Evolutionary conservation across 140 eudicot species (phyloP), one percentile per base, ranked within the genome.

Genomic region (Cichorium intybus): DNA sequence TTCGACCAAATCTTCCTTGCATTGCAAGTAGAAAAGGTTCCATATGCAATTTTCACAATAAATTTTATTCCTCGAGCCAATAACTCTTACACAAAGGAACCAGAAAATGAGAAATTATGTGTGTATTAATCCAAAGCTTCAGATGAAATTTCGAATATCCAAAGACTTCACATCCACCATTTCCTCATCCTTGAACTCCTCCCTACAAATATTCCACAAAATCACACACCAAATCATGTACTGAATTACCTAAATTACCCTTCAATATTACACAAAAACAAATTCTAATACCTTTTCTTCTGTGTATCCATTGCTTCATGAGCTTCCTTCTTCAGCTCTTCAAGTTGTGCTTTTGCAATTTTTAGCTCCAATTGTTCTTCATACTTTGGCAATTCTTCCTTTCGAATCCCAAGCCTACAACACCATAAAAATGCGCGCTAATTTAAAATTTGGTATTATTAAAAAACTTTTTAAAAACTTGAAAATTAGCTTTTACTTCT

Each of bases 241-340:
- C 11, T 15, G 26, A 45, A 53, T 48, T 48, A 48, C 24, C 26
- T 17, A 48, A n/a, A 48, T 7, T 9, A 48, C 54, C 54, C 54
- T 48, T 18, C 5, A 18, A 16, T 1, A 48, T 16, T 18, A 2
- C 0, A 48, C 54, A 48, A 48, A 48, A 48, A 12, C n/a, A 2
- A 1, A 48, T 37, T 9, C 45, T 2, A 48, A 31, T 82, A 87
- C 97, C 93, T 58, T 72, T 87, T 90, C 84, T 75, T 80, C 69
- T 87, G 88, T 56, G 95, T 87, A 16, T 84, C 95, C 97, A 90
- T 90, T 49, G 97, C 90, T 72, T 90, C 97, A 33, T 73, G 22
- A 27, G 82, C 83, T 18, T 91, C 95, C 81, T 87, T 91, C 84
- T 91, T 78, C 83, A 91, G 70, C 80, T 91, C 91, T 53, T 84